These are phyloP conservation scores for Solanum verrucosum DNA, from an alignment of 257 asterid species.

Conservation along the genomic window DNA sequence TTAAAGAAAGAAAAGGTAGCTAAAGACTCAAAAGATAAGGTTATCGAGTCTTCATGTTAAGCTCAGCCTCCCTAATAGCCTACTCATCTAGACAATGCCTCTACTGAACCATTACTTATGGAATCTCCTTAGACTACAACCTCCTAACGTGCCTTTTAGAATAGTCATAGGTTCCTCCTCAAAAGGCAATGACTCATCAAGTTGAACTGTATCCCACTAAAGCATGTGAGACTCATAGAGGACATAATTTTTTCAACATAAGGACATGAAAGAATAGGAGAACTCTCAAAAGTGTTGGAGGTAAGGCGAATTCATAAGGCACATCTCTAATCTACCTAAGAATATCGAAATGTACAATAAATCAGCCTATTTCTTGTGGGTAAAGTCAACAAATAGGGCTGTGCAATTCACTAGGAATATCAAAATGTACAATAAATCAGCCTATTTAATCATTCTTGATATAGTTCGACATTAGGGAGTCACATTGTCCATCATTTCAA, in stretches of 20 bases:
- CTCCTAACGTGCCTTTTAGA: not conserved
- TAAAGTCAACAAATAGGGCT: too few relatives aligned
- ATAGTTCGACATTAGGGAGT: too few relatives aligned
- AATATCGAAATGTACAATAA: not conserved
- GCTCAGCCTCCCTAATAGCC: not conserved
- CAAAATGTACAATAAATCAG: too few relatives aligned
- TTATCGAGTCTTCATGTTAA: not conserved
- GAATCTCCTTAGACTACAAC: not conserved
- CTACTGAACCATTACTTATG: not conserved
- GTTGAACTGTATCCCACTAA: not conserved
- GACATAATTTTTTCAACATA: not conserved
- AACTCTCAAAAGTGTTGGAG: not conserved
- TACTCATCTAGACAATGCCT: not conserved
- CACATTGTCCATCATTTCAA: too few relatives aligned
- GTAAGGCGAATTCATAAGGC: not conserved
- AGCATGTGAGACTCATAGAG: not conserved
- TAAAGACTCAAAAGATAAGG: not conserved
- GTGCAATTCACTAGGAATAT: too few relatives aligned
- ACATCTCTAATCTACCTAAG: not conserved
- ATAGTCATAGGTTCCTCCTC: not conserved
- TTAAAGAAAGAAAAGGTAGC: not conserved
- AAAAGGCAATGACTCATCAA: not conserved
- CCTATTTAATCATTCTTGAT: too few relatives aligned
- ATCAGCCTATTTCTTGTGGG: too few relatives aligned
- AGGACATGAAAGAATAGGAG: not conserved